Conservation (phyloP, 805 yeast genomes). For the Metschnikowia picachoensis region DNA sequence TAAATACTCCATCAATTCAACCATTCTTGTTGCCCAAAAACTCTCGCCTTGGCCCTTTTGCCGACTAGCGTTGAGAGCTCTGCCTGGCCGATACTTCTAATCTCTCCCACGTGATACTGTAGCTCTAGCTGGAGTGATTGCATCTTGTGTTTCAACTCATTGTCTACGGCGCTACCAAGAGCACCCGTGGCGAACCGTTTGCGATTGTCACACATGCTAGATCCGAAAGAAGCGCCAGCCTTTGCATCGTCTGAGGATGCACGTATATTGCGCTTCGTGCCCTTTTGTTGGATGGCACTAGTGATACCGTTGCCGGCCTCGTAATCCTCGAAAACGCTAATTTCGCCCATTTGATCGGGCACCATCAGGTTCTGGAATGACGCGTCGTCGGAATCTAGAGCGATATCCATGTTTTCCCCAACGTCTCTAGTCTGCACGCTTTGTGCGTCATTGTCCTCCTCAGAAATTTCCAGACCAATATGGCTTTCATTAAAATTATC, state of each 20-base stretch:
- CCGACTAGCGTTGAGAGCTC: slow-evolving; percentile 12
- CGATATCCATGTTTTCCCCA: background rate
- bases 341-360: background rate
- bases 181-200: slow-evolving; percentile 13
- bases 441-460: slow-evolving; percentile 6
- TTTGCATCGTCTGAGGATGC: slow-evolving; percentile 8
- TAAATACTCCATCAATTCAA: background rate
- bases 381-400: slow-evolving; percentile 5
- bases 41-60: slow-evolving; percentile 10
- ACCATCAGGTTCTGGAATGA: background rate
- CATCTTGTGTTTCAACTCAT: slow-evolving; percentile 14
- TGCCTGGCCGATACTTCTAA: slow-evolving; percentile 11
- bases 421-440: slow-evolving; percentile 1
- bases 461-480: slow-evolving; percentile 4
- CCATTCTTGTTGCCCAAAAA: slow-evolving; percentile 11
- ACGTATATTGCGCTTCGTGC: slow-evolving; percentile 10
- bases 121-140: slow-evolving; percentile 14
- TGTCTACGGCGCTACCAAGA: slow-evolving; percentile 3
- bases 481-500: slow-evolving; percentile 9
- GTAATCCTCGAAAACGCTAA: slow-evolving; percentile 1
- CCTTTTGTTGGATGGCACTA: slow-evolving; percentile 16
- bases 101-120: slow-evolving; percentile 6
- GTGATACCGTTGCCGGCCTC: slow-evolving; percentile 4
- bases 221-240: slow-evolving; percentile 3
- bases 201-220: slow-evolving; percentile 5